Percentiles rank a stretch among this genome's conserved stretches.
These are phyloP conservation scores for Teratosphaeria nubilosa DNA, from an alignment of 2,329 filamentous ascomycete genomes.

Conservation along the genomic window DNA sequence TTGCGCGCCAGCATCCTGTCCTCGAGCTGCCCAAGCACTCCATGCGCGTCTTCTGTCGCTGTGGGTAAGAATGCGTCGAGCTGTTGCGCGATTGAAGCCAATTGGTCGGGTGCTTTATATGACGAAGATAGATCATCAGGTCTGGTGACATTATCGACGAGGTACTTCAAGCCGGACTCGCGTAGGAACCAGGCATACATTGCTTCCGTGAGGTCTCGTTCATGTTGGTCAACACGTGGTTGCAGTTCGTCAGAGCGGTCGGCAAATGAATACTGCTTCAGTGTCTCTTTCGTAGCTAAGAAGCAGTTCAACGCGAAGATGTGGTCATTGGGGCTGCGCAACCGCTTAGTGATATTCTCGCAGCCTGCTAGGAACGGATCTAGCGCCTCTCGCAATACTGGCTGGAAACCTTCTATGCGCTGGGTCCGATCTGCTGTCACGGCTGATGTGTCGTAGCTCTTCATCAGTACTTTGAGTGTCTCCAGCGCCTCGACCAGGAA, in stretches of 20 bases:
- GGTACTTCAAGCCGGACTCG: conserved; percentile 57
- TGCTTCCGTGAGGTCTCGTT: conserved; percentile 44
- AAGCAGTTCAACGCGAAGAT: conserved; percentile 69
- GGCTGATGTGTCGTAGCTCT: conserved; percentile 76
- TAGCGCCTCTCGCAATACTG: conserved; percentile 66
- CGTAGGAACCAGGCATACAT: conserved; percentile 58
- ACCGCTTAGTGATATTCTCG: conserved; percentile 53
- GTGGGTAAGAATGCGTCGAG: conserved; percentile 88
- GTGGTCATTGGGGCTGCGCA: conserved; percentile 50
- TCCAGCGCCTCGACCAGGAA: conserved; percentile 75
- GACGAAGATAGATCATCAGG: conserved; percentile 15
- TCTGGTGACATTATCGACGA: conserved; percentile 26
- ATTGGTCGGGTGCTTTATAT: conserved; percentile 23
- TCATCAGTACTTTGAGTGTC: conserved; percentile 67
- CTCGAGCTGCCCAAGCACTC: conserved; percentile 65
- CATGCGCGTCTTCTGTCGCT: conserved; percentile 82
- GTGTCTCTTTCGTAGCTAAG: conserved; percentile 45
- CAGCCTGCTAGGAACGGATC: conserved; percentile 78
- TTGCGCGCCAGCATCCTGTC: conserved; percentile 61
- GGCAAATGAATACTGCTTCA: conserved; percentile 54
- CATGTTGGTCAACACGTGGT: conserved; percentile 17
- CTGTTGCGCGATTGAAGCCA: conserved; percentile 61
- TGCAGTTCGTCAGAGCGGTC: conserved; percentile 31
- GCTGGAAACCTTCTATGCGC: conserved; percentile 59
- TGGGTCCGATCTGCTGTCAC: conserved; percentile 41